Conservation (phyloP, 805 yeast species). For the Cyberlindnera subsufficiens region DNA sequence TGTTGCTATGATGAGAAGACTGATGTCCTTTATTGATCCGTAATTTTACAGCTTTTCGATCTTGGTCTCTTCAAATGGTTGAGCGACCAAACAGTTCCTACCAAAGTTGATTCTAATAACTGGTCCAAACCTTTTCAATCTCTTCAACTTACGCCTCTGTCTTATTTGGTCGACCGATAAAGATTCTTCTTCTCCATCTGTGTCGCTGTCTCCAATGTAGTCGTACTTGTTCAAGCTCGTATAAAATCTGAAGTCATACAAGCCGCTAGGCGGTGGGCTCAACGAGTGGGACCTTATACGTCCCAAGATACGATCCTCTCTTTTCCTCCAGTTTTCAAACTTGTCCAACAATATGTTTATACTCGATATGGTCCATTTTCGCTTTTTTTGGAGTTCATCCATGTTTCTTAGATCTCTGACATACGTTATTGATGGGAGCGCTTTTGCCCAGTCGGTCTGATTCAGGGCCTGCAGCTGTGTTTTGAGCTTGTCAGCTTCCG, state of each 20-base stretch:
- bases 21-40: too few species aligned
- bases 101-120: conserved; percentile 20
- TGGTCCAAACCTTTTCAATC: conserved; percentile 17
- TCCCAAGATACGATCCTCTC: conserved; percentile 21
- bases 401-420: conserved; percentile 40
- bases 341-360: conserved; percentile 17
- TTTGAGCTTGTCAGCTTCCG: conserved; percentile 47
- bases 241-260: conserved; percentile 15
- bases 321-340: conserved; percentile 16
- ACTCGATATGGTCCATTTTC: conserved; percentile 48
- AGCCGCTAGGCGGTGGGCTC: background rate
- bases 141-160: conserved; percentile 8
- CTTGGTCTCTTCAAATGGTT: conserved; percentile 20
- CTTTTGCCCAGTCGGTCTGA: conserved; percentile 40
- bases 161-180: conserved; percentile 15
- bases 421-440: conserved; percentile 41
- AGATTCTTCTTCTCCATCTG: conserved; percentile 23
- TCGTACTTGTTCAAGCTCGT: conserved; percentile 17
- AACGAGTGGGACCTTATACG: conserved; percentile 3
- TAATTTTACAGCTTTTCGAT: conserved; percentile 10
- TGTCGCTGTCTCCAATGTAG: conserved; percentile 21
- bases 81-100: conserved; percentile 16
- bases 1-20: too few species aligned
- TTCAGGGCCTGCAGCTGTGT: conserved; percentile 36
- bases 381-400: conserved; percentile 45